Percentiles rank a stretch among this genome's conserved stretches.
These are phyloP conservation scores for Vitis rotundifolia DNA, from an alignment of 164 flowering plant species.

Conservation along the genomic window DNA sequence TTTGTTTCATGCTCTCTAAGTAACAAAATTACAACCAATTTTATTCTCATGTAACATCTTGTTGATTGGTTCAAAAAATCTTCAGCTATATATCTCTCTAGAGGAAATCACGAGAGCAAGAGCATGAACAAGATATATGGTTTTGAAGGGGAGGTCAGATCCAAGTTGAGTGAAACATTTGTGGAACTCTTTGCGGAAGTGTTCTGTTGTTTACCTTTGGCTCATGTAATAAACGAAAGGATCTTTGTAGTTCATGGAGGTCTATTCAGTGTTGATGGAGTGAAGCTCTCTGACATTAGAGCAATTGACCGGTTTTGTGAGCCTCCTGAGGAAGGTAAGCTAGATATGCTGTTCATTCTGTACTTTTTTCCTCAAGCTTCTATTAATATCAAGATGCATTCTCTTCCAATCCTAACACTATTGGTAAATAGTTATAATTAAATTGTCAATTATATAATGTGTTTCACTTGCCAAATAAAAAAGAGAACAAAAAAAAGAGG, in stretches of 20 bases:
- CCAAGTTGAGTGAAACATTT: constrained; percentile 87
- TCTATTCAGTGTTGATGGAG: constrained; percentile 97
- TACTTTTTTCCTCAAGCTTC: not conserved
- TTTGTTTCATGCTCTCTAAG: not conserved
- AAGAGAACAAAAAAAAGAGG: too few species aligned
- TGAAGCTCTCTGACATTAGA: constrained; percentile 86
- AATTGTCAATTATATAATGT: too few species aligned
- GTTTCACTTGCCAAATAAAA: too few species aligned
- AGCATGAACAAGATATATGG: constrained; percentile 99
- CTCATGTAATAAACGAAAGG: constrained; percentile 86
- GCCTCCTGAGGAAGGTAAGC: constrained; percentile 97
- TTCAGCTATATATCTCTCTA: constrained; percentile 87
- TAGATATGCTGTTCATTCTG: not conserved
- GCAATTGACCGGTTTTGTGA: constrained; percentile 94
- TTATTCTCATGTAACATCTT: not conserved
- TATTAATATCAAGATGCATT: too few species aligned
- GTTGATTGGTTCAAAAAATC: not conserved
- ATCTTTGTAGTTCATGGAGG: constrained; percentile 98
- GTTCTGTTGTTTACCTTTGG: constrained; percentile 91
- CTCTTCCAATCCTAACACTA: too few species aligned
- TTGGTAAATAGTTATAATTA: too few species aligned
- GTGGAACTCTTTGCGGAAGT: constrained; percentile 97
- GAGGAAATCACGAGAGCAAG: constrained; percentile 99
- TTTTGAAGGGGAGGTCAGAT: constrained; percentile 94
- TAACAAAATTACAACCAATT: not conserved